Percentiles rank a stretch among this genome's conserved stretches.
These are phyloP conservation scores for Pythium myriotylum DNA, from an alignment of 352 stramenopile species.

Conservation along the genomic window DNA sequence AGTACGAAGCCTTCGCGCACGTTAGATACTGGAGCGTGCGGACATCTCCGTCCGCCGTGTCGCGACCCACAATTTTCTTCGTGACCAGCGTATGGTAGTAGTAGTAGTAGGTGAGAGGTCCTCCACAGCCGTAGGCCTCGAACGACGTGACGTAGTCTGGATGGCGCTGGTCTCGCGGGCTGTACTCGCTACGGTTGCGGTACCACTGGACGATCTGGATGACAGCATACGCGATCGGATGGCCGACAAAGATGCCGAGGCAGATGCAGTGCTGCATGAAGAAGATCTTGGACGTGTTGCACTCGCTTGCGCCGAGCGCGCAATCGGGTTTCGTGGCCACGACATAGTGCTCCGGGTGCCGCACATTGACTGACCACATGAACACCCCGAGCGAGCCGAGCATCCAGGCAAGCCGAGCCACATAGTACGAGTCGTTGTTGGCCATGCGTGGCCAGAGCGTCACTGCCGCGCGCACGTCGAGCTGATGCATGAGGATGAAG, in stretches of 20 bases:
- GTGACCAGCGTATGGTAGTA: conserved; percentile 44
- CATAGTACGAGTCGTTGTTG: conserved; percentile 48
- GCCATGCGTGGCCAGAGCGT: conserved; percentile 44
- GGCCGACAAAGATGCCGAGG: conserved; percentile 29
- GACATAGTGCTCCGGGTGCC: conserved; percentile 27
- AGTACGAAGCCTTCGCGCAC: conserved; percentile 42
- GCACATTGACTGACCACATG: conserved; percentile 32
- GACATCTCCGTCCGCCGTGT: not conserved
- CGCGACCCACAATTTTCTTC: conserved; percentile 8
- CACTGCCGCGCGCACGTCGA: conserved; percentile 38
- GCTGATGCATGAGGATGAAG: conserved; percentile 41
- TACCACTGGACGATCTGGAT: conserved; percentile 43
- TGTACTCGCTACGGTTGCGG: conserved; percentile 35
- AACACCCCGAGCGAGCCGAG: conserved; percentile 30
- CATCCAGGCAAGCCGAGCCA: conserved; percentile 39
- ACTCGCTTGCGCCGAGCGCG: conserved; percentile 29
- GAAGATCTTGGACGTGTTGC: conserved; percentile 23
- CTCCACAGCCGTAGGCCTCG: conserved; percentile 37
- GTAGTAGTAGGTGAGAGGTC: conserved; percentile 38
- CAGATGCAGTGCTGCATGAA: conserved; percentile 37
- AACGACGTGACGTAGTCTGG: conserved; percentile 36
- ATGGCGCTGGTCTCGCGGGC: conserved; percentile 24
- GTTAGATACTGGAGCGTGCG: conserved; percentile 31
- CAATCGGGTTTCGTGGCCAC: conserved; percentile 26
- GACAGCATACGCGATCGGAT: conserved; percentile 34